Evolutionary conservation across 768 basidiomycete species (phyloP).

Genomic region (Hericium alpestre): DNA sequence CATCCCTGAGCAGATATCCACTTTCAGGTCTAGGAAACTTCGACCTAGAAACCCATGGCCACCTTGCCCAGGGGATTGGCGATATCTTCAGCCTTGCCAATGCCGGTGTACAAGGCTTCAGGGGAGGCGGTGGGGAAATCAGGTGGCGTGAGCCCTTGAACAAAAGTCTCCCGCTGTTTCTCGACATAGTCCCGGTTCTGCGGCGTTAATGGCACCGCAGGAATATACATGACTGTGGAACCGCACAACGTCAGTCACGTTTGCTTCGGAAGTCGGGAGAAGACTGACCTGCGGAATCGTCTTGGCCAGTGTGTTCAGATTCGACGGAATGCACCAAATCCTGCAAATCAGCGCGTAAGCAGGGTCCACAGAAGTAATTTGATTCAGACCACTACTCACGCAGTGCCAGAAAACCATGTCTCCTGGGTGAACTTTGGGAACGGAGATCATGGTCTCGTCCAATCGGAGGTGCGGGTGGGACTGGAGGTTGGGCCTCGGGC

Average conservation of each 20-base stretch:
- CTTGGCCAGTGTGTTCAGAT: slow-evolving; percentile 9
- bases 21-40: not conserved
- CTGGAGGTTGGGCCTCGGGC: slow-evolving; percentile 15
- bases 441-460: slow-evolving; percentile 20
- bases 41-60: slow-evolving; percentile 1
- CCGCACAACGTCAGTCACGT: no score
- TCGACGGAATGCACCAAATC: slow-evolving; percentile 18
- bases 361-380: not conserved
- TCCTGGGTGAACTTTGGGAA: slow-evolving; percentile 25
- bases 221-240: slow-evolving; percentile 12
- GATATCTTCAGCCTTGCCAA: not conserved
- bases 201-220: slow-evolving; percentile 18
- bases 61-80: not conserved
- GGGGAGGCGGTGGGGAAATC: slow-evolving; percentile 19
- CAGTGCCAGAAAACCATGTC: slow-evolving; percentile 28
- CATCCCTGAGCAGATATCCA: no score
- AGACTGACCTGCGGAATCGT: not conserved
- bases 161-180: slow-evolving; percentile 22
- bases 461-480: slow-evolving; percentile 28
- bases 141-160: slow-evolving; percentile 22
- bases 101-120: not conserved
- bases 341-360: not conserved
- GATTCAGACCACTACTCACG: slow-evolving; percentile 7
- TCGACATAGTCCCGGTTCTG: slow-evolving; percentile 19
- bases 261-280: not conserved